Percentiles rank a stretch among this genome's conserved stretches.
These are phyloP conservation scores for Nakazawaea ambrosiae DNA, from an alignment of 805 yeast species.

Conservation along the genomic window DNA sequence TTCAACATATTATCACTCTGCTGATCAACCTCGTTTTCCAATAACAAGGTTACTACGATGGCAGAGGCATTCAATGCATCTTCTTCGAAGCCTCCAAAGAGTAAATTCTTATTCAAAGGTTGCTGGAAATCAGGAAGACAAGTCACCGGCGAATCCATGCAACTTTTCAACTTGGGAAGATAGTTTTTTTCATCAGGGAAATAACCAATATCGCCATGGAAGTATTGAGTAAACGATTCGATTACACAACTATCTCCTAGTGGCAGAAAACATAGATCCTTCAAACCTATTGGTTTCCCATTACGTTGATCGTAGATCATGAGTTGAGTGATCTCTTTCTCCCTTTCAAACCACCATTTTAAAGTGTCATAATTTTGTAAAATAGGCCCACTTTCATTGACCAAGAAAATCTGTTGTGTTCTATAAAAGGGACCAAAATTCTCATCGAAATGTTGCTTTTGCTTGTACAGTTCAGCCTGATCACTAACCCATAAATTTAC, in stretches of 20 bases:
- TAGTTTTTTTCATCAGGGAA: constrained; percentile 45
- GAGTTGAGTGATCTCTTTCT: constrained; percentile 38
- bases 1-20: constrained; percentile 29
- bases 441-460: constrained; percentile 65
- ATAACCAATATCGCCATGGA: constrained; percentile 50
- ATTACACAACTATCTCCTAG: constrained; percentile 72
- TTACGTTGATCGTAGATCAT: constrained; percentile 18
- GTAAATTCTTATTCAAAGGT: constrained; percentile 65
- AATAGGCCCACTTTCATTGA: constrained; percentile 62
- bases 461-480: constrained; percentile 56
- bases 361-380: constrained; percentile 59
- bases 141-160: constrained; percentile 78
- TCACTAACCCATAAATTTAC: constrained; percentile 88
- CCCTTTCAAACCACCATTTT: constrained; percentile 88
- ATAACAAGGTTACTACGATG: constrained; percentile 65
- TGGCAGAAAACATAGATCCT: constrained; percentile 80
- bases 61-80: constrained; percentile 56
- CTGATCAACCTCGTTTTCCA: constrained; percentile 45
- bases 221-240: constrained; percentile 87
- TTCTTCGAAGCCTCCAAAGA: constrained; percentile 56
- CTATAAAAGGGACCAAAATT: constrained; percentile 91
- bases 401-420: constrained; percentile 74
- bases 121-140: constrained; percentile 90
- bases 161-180: constrained; percentile 44
- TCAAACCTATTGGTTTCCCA: constrained; percentile 27